Evolutionary conservation across 2,329 filamentous ascomycete species (phyloP), one percentile per base, ranked within the genome.

Genomic region (Fusarium odoratissimum): DNA sequence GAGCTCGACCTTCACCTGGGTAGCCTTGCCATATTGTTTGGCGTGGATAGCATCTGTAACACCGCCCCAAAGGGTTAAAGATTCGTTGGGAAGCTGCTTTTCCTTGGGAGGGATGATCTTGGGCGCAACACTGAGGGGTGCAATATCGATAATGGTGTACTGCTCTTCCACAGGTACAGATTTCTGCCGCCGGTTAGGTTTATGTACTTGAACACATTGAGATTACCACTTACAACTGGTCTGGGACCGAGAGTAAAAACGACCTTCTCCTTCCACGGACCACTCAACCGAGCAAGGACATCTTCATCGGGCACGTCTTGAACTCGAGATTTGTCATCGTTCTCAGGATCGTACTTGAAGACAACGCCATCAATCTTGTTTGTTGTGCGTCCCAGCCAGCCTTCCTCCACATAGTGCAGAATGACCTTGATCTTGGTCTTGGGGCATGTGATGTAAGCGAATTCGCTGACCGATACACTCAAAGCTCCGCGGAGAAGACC

Each of bases 391-490:
- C 95, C 94, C 35, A 98, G 87, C 95, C 96, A 99, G 55, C 95
- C 95, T 77, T 98, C 95, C 78, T 98, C 95, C 61, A 95, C 86
- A 80, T 99, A 99, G 77, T 97, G 92, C 51, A 99, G 84, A 71
- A 99, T 97, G 23, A 92, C 93, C 84, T 98, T 98, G 74, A 97
- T 89, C 79, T 91, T 92, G 4, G 95, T 97, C 84, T 95, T 91
- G n/a, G 92, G 89, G 83, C 96, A 99, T 42, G 91, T 95, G 67
- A 98, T 88, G 80, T 93, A 97, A 77, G 94, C 96, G 72, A 91
- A 89, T 77, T 99, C 96, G 51, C 95, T 93, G 28, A 99, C 96
- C 13, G 92, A 95, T 70, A 99, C 92, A 76, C 92, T 95, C 56
- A 98, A 86, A n/a, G 93, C 91, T 30, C 96, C 96, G 74, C 95